Evolutionary conservation across 306 rosid genomes (phyloP).

Genomic region (Mimosa bimucronata): DNA sequence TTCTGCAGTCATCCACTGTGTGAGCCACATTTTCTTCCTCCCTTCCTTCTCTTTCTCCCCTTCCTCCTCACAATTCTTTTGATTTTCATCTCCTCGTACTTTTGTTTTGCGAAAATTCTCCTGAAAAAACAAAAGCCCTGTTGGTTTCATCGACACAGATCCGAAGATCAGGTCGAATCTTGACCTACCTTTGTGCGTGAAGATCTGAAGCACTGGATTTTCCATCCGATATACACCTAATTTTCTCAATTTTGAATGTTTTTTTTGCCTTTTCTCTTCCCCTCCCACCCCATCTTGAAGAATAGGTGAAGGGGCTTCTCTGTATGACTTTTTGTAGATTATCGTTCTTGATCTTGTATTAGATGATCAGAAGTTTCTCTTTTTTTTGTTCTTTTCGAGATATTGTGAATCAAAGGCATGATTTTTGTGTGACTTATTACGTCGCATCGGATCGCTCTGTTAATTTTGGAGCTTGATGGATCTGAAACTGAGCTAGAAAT

Average conservation of each 20-base stretch:
- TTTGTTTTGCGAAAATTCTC: constrained; percentile 12
- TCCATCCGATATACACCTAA: constrained; percentile 22
- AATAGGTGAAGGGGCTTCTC: constrained; percentile 36
- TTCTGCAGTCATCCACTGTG: constrained; percentile 40
- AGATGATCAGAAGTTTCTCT: constrained; percentile 24
- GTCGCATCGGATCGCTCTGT: constrained; percentile 45
- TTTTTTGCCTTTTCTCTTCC: neutral
- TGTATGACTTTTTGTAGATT: constrained; percentile 40
- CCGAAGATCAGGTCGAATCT: constrained; percentile 47
- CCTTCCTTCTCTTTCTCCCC: neutral
- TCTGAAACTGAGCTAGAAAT: constrained; percentile 55
- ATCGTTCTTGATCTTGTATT: constrained; percentile 39
- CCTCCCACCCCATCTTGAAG: neutral
- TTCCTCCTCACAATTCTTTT: neutral
- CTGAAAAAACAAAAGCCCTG: constrained; percentile 43
- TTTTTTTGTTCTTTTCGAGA: constrained; percentile 5
- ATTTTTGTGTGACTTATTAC: constrained; percentile 33
- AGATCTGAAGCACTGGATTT: constrained; percentile 41
- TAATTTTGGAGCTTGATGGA: constrained; percentile 46
- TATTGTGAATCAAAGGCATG: constrained; percentile 27
- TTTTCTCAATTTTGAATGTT: constrained; percentile 20
- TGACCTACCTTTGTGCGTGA: constrained; percentile 19
- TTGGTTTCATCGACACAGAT: constrained; percentile 48
- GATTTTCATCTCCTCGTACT: constrained; percentile 18
- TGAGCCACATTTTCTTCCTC: constrained; percentile 23